Conservation (phyloP, 2,329 filamentous ascomycete species). For the Gaeumannomyces tritici region DNA sequence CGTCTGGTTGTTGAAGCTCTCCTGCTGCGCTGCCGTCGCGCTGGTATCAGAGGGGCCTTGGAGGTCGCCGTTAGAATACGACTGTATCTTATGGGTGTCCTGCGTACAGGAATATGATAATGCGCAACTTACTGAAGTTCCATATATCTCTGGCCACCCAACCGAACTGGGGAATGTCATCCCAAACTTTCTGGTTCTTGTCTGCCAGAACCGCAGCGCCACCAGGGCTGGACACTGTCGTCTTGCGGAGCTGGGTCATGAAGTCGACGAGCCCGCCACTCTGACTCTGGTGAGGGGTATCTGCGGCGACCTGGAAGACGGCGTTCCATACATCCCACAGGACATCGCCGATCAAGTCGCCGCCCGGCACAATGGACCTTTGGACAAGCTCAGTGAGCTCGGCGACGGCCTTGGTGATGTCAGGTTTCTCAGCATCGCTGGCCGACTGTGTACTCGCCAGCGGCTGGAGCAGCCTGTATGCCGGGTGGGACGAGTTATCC, state of each 20-base stretch:
- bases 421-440: background rate
- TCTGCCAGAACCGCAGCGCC: slow-evolving; percentile 11
- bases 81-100: background rate
- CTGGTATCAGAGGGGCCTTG: slow-evolving; percentile 11
- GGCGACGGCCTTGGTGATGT: background rate
- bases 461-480: slow-evolving; percentile 1
- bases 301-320: slow-evolving; percentile 13
- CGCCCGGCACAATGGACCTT: slow-evolving; percentile 4
- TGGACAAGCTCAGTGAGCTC: slow-evolving; percentile 5
- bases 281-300: slow-evolving; percentile 13
- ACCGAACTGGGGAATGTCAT: slow-evolving; percentile 17
- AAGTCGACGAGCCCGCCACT: slow-evolving; percentile 12
- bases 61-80: background rate
- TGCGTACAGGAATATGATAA: background rate
- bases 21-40: slow-evolving; percentile 6
- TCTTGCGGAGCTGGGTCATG: slow-evolving; percentile 11
- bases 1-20: slow-evolving; percentile 11
- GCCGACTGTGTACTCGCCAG: slow-evolving; percentile 1
- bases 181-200: slow-evolving; percentile 15
- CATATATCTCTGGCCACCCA: slow-evolving; percentile 15
- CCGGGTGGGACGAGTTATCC: background rate
- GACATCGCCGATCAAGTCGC: slow-evolving; percentile 7
- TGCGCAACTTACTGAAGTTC: slow-evolving; percentile 16
- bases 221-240: slow-evolving; percentile 6
- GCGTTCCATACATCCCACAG: slow-evolving; percentile 13